These are phyloP conservation scores for Cunninghamia lanceolata DNA, from an alignment of 75 land plant species.

Conservation along the genomic window DNA sequence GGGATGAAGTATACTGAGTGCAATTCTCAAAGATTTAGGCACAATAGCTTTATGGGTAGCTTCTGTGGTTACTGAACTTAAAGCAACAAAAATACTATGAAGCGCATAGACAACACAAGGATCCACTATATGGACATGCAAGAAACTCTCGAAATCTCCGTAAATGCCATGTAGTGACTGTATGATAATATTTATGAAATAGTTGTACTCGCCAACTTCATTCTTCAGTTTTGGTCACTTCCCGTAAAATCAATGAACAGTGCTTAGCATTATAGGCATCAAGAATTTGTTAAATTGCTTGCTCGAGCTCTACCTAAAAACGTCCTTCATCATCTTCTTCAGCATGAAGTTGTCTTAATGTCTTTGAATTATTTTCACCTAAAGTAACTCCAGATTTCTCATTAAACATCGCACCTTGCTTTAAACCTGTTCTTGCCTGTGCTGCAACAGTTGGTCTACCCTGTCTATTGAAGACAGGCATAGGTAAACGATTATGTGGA, in stretches of 20 bases:
- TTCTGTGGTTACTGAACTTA: conserved; percentile 42
- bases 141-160: conserved; percentile 61
- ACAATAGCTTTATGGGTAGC: conserved; percentile 50
- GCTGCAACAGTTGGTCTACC: too few species aligned
- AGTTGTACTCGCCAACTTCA: conserved; percentile 90
- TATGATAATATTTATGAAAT: conserved; percentile 88
- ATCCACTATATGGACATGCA: conserved; percentile 73
- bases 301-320: too few species aligned
- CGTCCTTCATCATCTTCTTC: too few species aligned
- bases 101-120: conserved; percentile 93
- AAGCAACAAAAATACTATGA: conserved; percentile 63
- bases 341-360: too few species aligned
- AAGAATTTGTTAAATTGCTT: too few species aligned
- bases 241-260: conserved; percentile 10
- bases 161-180: conserved; percentile 94
- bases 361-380: too few species aligned
- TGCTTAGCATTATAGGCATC: conserved; percentile 34
- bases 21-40: conserved; percentile 70
- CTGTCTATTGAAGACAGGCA: too few species aligned
- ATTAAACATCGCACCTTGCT: too few species aligned
- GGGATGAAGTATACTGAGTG: conserved; percentile 69
- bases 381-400: too few species aligned
- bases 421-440: too few species aligned
- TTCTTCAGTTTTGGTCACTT: conserved; percentile 21
- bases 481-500: too few species aligned